These are phyloP conservation scores for Claviceps digitariae DNA, from an alignment of 2,329 filamentous ascomycete species.

Conservation along the genomic window DNA sequence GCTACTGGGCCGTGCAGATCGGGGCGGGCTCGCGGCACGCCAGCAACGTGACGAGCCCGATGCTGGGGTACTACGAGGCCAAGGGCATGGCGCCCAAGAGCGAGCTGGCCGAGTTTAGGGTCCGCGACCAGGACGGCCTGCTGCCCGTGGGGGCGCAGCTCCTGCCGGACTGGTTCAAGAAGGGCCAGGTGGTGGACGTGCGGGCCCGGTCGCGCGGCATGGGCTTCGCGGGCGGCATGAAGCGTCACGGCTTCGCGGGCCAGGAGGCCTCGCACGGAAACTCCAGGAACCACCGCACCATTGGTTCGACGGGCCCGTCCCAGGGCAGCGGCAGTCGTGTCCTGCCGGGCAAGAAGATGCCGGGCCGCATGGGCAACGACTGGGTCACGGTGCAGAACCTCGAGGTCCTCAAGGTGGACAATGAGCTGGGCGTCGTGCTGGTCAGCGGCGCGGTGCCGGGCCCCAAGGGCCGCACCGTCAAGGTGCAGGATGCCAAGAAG, in stretches of 20 bases:
- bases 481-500: conserved; percentile 82
- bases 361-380: conserved; percentile 86
- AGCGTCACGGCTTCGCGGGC: conserved; percentile 78
- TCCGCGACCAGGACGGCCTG: conserved; percentile 59
- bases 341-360: conserved; percentile 93
- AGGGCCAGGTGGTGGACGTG: conserved; percentile 83
- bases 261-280: conserved; percentile 92
- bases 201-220: conserved; percentile 68
- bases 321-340: conserved; percentile 91
- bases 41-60: conserved; percentile 64
- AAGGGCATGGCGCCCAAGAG: conserved; percentile 74
- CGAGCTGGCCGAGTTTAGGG: conserved; percentile 75
- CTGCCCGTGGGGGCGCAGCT: conserved; percentile 63
- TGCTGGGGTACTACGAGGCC: conserved; percentile 77
- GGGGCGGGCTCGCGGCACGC: conserved; percentile 63
- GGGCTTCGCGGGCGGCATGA: conserved; percentile 97
- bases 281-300: conserved; percentile 82
- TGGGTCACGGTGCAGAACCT: conserved; percentile 84
- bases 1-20: conserved; percentile 90
- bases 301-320: conserved; percentile 78
- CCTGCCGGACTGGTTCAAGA: conserved; percentile 78
- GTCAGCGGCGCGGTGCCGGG: conserved; percentile 79
- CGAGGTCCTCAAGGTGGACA: conserved; percentile 76
- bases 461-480: conserved; percentile 73
- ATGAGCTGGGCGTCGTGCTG: conserved; percentile 74